Evolutionary conservation across 2,329 filamentous ascomycete species (phyloP), one percentile per base, ranked within the genome.

Genomic region (Cercospora brassicicola): DNA sequence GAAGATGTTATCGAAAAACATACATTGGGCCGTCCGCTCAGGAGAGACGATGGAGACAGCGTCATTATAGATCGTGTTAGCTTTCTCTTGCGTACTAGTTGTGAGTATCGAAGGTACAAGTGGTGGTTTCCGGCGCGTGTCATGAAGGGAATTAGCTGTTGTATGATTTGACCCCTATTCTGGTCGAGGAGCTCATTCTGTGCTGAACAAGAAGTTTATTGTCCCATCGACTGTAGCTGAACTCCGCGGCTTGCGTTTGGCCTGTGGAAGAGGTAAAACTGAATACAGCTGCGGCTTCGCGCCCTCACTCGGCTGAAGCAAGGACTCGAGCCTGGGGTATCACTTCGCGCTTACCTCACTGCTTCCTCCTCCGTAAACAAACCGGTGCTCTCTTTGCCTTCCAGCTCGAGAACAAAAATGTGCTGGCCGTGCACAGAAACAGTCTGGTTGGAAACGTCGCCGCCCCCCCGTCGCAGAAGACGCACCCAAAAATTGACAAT

Each of bases 391-490:
- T 26, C 23, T 18, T 30, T 18, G 18, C 33, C n/a, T 11, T 6
- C 39, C 31, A 15, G 26, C 23, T 33, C 31, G 20, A 42, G 30
- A 45, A 33, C 51, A 18, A 51, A 28, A 48, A 70, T 70, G 68
- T 77, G 74, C 67, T 78, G 76, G 75, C 75, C 75, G 6, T 77
- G 74, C 36, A 71, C 73, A 39, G 75, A 77, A 61, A 67, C 73
- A 20, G 45, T 51, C n/a, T 73, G 68, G 68, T 71, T 77, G n/a
- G 75, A 76, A 67, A 70, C 72, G 33, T 70, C 69, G 11, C 71
- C 71, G 20, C 62, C 66, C 26, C 64, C 67, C 23, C 69, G 53
- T 36, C 63, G 65, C 61, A 66, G 67, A 62, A 71, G 65, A 64
- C 69, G 64, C 66, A 59, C 30, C 10, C 62, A 57, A 6, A 64